Percentiles rank a stretch among this genome's conserved stretches.
These are phyloP conservation scores for Verticillium isaacii DNA, from an alignment of 2,329 filamentous ascomycete genomes.

Conservation along the genomic window DNA sequence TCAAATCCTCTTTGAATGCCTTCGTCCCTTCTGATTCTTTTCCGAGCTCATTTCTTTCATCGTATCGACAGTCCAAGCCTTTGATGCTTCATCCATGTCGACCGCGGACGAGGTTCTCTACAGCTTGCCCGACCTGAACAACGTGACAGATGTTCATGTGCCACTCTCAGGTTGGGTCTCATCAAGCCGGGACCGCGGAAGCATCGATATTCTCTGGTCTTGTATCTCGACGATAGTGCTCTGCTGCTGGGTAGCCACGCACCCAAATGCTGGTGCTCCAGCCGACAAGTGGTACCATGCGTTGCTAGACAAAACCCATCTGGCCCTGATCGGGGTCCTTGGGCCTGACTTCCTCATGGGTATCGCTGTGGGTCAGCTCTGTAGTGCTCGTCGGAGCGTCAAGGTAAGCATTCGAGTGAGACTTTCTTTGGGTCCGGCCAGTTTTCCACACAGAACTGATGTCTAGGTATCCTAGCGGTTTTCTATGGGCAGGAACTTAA, in stretches of 20 bases:
- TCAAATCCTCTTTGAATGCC: too few species aligned
- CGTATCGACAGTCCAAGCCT: background rate
- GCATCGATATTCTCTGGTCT: constrained; percentile 32
- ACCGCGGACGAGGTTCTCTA: background rate
- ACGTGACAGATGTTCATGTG: background rate
- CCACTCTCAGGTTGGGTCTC: constrained; percentile 26
- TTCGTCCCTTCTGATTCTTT: too few species aligned
- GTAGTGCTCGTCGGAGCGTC: constrained; percentile 26
- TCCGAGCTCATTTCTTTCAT: background rate
- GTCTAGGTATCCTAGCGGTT: background rate
- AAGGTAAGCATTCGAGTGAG: constrained; percentile 7
- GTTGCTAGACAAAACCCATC: constrained; percentile 23
- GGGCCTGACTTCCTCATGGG: constrained; percentile 31
- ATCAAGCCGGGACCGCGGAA: constrained; percentile 29
- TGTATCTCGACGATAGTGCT: constrained; percentile 34
- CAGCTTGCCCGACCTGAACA: background rate
- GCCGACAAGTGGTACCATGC: constrained; percentile 23
- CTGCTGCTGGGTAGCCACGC: constrained; percentile 33
- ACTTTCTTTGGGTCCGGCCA: too few species aligned
- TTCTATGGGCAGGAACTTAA: constrained; percentile 12
- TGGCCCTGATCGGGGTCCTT: constrained; percentile 27
- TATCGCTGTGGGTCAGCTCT: constrained; percentile 27
- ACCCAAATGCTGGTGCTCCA: constrained; percentile 27
- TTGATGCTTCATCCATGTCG: background rate
- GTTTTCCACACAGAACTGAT: background rate